Evolutionary conservation across 345 rosid genomes (phyloP).

Genomic region (Eucalyptus regnans): DNA sequence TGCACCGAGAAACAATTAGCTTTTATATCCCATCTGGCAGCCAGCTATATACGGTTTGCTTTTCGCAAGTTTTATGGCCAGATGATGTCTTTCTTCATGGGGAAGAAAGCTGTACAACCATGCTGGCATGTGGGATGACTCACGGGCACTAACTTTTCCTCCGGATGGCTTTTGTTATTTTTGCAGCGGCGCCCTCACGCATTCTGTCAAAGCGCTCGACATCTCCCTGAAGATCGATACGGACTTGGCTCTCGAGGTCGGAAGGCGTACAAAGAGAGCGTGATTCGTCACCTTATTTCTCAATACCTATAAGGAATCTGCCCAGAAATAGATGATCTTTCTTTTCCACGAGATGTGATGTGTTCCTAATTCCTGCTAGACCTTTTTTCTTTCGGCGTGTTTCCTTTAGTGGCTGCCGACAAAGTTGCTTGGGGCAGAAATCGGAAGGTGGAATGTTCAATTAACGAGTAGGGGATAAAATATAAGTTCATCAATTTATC

Average conservation of each 20-base stretch:
- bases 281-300: slow-evolving; percentile 4
- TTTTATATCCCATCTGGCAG: not conserved
- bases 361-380: not conserved
- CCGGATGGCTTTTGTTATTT: not conserved
- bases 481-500: not conserved
- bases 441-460: not conserved
- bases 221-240: slow-evolving; percentile 90
- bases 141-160: not conserved
- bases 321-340: not conserved
- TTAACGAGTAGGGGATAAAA: not conserved
- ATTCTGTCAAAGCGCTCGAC: slow-evolving; percentile 88
- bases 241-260: slow-evolving; percentile 82
- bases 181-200: slow-evolving; percentile 86
- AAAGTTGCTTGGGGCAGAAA: not conserved
- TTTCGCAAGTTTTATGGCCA: not conserved
- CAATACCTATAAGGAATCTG: not conserved
- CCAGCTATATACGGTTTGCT: not conserved
- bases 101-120: not conserved
- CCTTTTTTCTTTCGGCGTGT: not conserved
- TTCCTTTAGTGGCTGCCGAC: not conserved
- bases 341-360: not conserved
- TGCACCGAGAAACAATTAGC: not conserved
- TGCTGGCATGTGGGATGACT: not conserved
- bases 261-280: slow-evolving; percentile 85
- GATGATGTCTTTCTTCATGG: not conserved